A percentile compares a stretch with the other conserved stretches of the same genome.
Evolutionary conservation across 2,329 filamentous ascomycete species (phyloP).

Genomic region (Didymella pomorum): DNA sequence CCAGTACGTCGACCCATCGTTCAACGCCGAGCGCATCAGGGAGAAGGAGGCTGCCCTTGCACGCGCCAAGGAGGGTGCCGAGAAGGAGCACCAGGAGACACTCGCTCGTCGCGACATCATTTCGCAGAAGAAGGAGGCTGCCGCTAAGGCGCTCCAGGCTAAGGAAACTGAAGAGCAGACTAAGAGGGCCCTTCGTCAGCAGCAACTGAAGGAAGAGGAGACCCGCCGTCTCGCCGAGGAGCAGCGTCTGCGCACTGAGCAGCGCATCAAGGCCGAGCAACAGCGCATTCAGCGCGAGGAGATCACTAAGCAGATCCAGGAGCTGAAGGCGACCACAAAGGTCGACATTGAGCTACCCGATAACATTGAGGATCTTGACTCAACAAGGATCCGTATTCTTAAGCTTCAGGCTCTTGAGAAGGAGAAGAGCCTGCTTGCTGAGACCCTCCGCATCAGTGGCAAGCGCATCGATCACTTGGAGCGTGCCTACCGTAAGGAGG

Average conservation of each 20-base stretch:
- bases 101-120: slow-evolving; percentile 89
- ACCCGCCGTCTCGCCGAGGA: slow-evolving; percentile 89
- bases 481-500: slow-evolving; percentile 94
- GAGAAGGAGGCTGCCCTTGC: slow-evolving; percentile 81
- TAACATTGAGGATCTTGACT: slow-evolving; percentile 74
- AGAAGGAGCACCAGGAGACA: slow-evolving; percentile 86
- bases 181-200: slow-evolving; percentile 83
- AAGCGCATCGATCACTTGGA: slow-evolving; percentile 98
- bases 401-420: slow-evolving; percentile 96
- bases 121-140: slow-evolving; percentile 95
- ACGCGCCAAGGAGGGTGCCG: slow-evolving; percentile 85
- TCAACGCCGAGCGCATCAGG: slow-evolving; percentile 81
- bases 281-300: slow-evolving; percentile 58
- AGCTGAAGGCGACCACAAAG: slow-evolving; percentile 89
- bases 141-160: slow-evolving; percentile 84
- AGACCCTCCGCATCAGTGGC: slow-evolving; percentile 87
- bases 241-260: slow-evolving; percentile 88
- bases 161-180: slow-evolving; percentile 93
- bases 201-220: slow-evolving; percentile 89
- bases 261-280: slow-evolving; percentile 73
- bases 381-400: slow-evolving; percentile 80
- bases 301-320: slow-evolving; percentile 86
- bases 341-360: slow-evolving; percentile 83
- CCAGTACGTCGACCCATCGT: slow-evolving; percentile 91
- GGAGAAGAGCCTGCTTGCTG: slow-evolving; percentile 95